Evolutionary conservation across 2,329 filamentous ascomycete species (phyloP).

Genomic region (Domatiomyces catenatus): DNA sequence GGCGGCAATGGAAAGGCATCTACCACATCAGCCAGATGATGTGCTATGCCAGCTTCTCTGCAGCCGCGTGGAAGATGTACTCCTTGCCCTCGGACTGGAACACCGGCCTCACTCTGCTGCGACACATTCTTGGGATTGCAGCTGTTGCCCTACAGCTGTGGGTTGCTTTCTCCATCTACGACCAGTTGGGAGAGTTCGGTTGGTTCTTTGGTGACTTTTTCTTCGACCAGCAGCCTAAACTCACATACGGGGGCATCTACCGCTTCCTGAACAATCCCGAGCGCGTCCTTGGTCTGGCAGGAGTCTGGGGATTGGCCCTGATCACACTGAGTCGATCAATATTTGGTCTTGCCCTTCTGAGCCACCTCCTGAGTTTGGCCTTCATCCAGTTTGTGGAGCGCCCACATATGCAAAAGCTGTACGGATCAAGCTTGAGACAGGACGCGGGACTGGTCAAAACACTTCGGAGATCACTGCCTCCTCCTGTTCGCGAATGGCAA

Average conservation of each 20-base stretch:
- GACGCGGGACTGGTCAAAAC: conserved; percentile 89
- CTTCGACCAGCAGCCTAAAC: conserved; percentile 72
- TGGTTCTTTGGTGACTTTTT: conserved; percentile 99
- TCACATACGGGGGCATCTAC: conserved; percentile 95
- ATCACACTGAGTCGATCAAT: conserved; percentile 82
- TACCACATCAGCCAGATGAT: conserved; percentile 86
- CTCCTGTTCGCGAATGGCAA: conserved; percentile 67
- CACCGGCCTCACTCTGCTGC: conserved; percentile 69
- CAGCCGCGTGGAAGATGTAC: conserved; percentile 95
- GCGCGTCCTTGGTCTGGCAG: conserved; percentile 78
- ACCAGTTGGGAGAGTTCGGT: conserved; percentile 89
- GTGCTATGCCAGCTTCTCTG: conserved; percentile 76
- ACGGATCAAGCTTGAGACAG: conserved; percentile 65
- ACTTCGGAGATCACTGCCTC: conserved; percentile 70
- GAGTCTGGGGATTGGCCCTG: conserved; percentile 86
- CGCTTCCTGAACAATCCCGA: conserved; percentile 97
- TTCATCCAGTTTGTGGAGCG: conserved; percentile 92
- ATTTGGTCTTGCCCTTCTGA: conserved; percentile 70
- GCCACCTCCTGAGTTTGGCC: conserved; percentile 67
- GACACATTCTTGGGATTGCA: conserved; percentile 69
- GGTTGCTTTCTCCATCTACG: conserved; percentile 86
- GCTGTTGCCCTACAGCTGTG: conserved; percentile 78
- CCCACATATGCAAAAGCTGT: conserved; percentile 96
- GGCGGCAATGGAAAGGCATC: conserved; percentile 93
- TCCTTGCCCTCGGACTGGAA: conserved; percentile 70